A percentile compares a stretch with the other conserved stretches of the same genome.
phyloP scores from a whole-genome alignment of 805 yeast species.

The Grigorovia humatica region DNA sequence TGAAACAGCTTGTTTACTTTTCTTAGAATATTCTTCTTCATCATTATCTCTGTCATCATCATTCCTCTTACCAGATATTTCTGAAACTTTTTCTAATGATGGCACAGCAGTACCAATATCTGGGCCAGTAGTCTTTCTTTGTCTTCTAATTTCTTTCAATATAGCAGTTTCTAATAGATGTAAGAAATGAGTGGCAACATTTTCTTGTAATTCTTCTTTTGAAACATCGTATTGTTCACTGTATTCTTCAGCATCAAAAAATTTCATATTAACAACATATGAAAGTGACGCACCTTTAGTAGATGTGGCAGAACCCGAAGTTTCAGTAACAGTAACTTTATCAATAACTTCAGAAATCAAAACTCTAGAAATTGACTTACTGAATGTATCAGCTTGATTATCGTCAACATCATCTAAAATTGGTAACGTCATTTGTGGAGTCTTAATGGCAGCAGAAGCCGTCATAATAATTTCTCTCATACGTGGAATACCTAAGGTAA shows the following conservation, averaged over 20 bases:
- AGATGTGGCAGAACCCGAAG: constrained; percentile 53
- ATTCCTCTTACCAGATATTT: constrained; percentile 29
- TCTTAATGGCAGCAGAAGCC: constrained; percentile 86
- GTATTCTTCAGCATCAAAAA: constrained; percentile 71
- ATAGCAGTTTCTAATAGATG: constrained; percentile 61
- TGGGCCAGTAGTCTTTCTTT: constrained; percentile 49
- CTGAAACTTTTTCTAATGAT: constrained; percentile 35
- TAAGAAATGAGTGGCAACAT: constrained; percentile 58
- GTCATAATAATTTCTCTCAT: constrained; percentile 99
- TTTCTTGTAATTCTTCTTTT: constrained; percentile 63
- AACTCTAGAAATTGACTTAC: constrained; percentile 80
- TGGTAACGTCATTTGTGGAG: constrained; percentile 98
- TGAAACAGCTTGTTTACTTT: constrained; percentile 77
- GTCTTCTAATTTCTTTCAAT: constrained; percentile 72
- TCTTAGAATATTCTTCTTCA: constrained; percentile 49
- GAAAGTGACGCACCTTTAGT: constrained; percentile 46
- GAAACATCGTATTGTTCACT: constrained; percentile 81
- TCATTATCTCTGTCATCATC: constrained; percentile 35
- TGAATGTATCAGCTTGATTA: constrained; percentile 83
- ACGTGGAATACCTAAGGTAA: constrained; percentile 98
- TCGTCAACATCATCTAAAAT: constrained; percentile 69
- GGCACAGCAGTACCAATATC: constrained; percentile 65
- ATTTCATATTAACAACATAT: constrained; percentile 62
- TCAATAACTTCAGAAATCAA: constrained; percentile 83
- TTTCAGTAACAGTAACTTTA: constrained; percentile 75